These are phyloP conservation scores for Pleurotus eryngii DNA, from an alignment of 768 basidiomycete species.

Conservation along the genomic window DNA sequence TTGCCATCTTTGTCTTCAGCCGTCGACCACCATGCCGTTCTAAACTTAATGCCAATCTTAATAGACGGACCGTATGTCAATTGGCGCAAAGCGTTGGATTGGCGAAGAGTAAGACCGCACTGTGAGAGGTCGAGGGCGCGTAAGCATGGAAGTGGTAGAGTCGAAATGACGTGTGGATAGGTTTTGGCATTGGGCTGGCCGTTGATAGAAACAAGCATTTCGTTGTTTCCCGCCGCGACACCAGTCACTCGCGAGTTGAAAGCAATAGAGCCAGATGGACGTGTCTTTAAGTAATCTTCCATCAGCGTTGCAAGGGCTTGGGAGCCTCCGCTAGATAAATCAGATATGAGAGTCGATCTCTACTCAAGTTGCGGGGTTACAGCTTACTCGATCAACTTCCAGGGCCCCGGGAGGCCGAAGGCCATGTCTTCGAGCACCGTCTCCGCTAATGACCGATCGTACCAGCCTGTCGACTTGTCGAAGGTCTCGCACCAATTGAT, in stretches of 20 bases:
- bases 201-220: slow-evolving; percentile 4
- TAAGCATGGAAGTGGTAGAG: slow-evolving; percentile 27
- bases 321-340: slow-evolving; percentile 17
- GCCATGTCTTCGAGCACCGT: slow-evolving; percentile 26
- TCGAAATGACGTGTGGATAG: slow-evolving; percentile 27
- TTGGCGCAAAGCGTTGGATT: slow-evolving; percentile 28
- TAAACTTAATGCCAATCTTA: slow-evolving; percentile 38
- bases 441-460: slow-evolving; percentile 32
- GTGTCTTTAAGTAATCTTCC: slow-evolving; percentile 11
- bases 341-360: background rate
- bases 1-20: slow-evolving; percentile 16
- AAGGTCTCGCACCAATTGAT: slow-evolving; percentile 34
- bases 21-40: slow-evolving; percentile 31
- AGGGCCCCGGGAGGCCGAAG: slow-evolving; percentile 18
- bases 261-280: background rate
- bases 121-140: slow-evolving; percentile 23
- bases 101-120: slow-evolving; percentile 21
- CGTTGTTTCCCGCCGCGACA: background rate
- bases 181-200: background rate
- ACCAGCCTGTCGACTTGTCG: slow-evolving; percentile 25
- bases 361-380: background rate
- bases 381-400: slow-evolving; percentile 23
- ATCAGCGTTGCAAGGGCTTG: slow-evolving; percentile 19
- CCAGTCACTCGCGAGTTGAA: slow-evolving; percentile 11
- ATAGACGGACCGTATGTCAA: slow-evolving; percentile 28